Evolutionary conservation across 805 yeast species (phyloP).

Genomic region (Kodamaea kakaduensis): DNA sequence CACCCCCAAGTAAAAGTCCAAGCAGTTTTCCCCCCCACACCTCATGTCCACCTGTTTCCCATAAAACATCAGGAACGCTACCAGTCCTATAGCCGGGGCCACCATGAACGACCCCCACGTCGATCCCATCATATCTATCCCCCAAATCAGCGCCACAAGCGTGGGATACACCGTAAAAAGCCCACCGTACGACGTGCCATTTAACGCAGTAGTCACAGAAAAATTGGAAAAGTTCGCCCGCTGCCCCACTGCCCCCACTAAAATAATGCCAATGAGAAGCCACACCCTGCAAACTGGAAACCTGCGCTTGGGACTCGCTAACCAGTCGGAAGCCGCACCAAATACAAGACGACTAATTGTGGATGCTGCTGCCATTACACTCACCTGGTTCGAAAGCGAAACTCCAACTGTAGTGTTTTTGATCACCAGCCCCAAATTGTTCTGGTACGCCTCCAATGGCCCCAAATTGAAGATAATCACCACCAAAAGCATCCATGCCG

Average conservation of each 20-base stretch:
- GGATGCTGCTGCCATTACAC: conserved; percentile 60
- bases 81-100: conserved; percentile 82
- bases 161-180: conserved; percentile 85
- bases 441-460: conserved; percentile 79
- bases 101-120: conserved; percentile 89
- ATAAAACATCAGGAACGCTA: conserved; percentile 63
- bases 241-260: conserved; percentile 34
- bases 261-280: conserved; percentile 25
- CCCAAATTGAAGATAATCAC: conserved; percentile 71
- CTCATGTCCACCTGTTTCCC: conserved; percentile 57
- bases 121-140: conserved; percentile 81
- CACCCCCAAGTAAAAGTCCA: conserved; percentile 25
- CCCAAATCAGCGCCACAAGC: conserved; percentile 79
- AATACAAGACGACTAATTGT: conserved; percentile 63
- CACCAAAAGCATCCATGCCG: conserved; percentile 60
- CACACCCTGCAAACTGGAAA: conserved; percentile 32
- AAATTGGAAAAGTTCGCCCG: conserved; percentile 6
- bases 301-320: conserved; percentile 29
- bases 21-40: conserved; percentile 24
- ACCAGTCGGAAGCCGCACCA: conserved; percentile 66
- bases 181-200: conserved; percentile 79
- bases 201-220: conserved; percentile 38
- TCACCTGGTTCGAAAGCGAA: conserved; percentile 46
- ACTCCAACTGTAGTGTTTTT: conserved; percentile 28
- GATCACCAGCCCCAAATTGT: conserved; percentile 77